Percentiles rank a stretch among this genome's conserved stretches.
Conservation (phyloP, 768 basidiomycete species). For the Vishniacozyma victoriae region DNA sequence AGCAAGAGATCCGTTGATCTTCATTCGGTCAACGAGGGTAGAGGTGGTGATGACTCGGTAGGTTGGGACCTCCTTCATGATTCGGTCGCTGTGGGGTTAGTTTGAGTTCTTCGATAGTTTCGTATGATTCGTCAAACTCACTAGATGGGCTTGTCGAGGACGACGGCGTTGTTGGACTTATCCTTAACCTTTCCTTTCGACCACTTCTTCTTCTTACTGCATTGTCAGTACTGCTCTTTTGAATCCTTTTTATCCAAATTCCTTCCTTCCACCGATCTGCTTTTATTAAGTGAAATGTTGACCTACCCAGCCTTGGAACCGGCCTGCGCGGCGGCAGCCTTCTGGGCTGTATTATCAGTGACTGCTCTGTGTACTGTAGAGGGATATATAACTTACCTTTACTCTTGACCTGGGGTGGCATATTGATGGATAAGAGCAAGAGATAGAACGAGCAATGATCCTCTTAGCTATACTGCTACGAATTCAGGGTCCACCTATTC, state of each 20-base stretch:
- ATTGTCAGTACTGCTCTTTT: not conserved
- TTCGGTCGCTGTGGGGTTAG: slow-evolving; percentile 48
- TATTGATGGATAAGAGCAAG: slow-evolving; percentile 3
- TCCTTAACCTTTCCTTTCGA: slow-evolving; percentile 99
- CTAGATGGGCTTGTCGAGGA: slow-evolving; percentile 84
- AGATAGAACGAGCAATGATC: slow-evolving; percentile 1
- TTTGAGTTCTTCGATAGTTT: not conserved
- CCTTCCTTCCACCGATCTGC: not conserved
- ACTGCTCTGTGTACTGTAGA: not conserved
- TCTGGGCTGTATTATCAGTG: slow-evolving; percentile 18
- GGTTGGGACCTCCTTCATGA: slow-evolving; percentile 96
- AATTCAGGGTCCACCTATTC: too few species aligned
- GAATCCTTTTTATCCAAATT: not conserved
- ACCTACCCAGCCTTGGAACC: slow-evolving; percentile 47
- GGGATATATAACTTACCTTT: slow-evolving; percentile 14
- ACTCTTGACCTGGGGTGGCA: slow-evolving; percentile 46
- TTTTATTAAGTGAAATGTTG: not conserved
- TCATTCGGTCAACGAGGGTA: slow-evolving; percentile 97
- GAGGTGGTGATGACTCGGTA: slow-evolving; percentile 98
- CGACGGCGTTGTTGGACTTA: slow-evolving; percentile 95
- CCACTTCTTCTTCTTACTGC: slow-evolving; percentile 98
- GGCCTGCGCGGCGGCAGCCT: slow-evolving; percentile 47
- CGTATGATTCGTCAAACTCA: slow-evolving; percentile 20
- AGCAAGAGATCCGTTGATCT: slow-evolving; percentile 91
- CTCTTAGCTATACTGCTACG: too few species aligned